Evolutionary conservation across 345 rosid genomes (phyloP), one percentile per base, ranked within the genome.

Genomic region (Populus ilicifolia): DNA sequence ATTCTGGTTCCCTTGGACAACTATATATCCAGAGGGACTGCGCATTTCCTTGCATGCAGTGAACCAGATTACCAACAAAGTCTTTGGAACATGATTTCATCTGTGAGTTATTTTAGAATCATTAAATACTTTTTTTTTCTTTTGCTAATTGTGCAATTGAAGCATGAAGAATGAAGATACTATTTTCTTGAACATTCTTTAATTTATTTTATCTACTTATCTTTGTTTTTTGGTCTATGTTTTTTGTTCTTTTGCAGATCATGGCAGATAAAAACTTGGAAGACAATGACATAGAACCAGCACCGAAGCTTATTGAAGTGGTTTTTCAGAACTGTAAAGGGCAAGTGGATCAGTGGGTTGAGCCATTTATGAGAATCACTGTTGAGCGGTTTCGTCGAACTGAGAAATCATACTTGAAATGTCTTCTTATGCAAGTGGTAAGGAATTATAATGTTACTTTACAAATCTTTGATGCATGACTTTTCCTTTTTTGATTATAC

Each of bases 401-500:
- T n/a, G 92, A 91, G 80, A 89, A 87, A 79, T 83, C 97, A 66
- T 86, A 88, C 82, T 85, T 96, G 85, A 96, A 96, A 81, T 94
- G 98, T 76, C 98, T 96, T 82, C 96, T 96, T 68, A 43, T 94
- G 77, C 98, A 96, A 92, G 97, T 96, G 97, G 99, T 96, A 88
- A 86, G 94, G 65, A 16, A 38, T 6, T 38, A 8, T n/a, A 43
- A 43, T 20, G 72, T 8, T 69, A 17, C 50, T 68, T 23, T 36
- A 67, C 23, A 67, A 67, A 9, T 35, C 12, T 21, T 69, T 43
- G 33, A 21, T 17, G 8, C 8, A 33, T 5, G 20, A 1, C 21
- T 5, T 65, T 16, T 17, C 39, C 16, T 9, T 30, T 65, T 65
- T 64, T 56, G 13, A 59, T 12, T 8, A n/a, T 59, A 59, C 63